These are phyloP conservation scores for Tricholoma sp. DNA, from an alignment of 768 basidiomycete species.

Conservation along the genomic window DNA sequence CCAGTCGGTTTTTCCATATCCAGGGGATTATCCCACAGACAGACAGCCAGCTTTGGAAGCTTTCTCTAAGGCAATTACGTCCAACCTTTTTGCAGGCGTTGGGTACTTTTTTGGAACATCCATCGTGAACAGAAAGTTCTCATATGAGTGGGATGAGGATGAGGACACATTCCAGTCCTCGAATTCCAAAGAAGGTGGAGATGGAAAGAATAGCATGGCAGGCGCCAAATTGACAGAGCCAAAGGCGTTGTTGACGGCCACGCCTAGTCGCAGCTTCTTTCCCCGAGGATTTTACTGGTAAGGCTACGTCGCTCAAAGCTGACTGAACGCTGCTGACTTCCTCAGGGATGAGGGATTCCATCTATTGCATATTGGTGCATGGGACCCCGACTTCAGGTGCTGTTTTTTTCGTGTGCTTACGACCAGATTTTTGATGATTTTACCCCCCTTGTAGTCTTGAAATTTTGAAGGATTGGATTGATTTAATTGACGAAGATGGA, in stretches of 20 bases:
- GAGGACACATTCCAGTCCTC: constrained; percentile 27
- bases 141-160: constrained; percentile 87
- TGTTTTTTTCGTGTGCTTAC: not conserved
- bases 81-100: constrained; percentile 88
- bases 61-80: constrained; percentile 87
- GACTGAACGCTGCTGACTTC: not conserved
- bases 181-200: constrained; percentile 32
- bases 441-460: constrained; percentile 52
- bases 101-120: constrained; percentile 94
- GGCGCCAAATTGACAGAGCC: constrained; percentile 73
- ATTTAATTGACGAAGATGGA: constrained; percentile 87
- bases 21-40: constrained; percentile 45
- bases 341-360: constrained; percentile 97
- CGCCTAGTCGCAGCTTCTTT: constrained; percentile 95
- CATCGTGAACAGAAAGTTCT: constrained; percentile 78
- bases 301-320: not conserved
- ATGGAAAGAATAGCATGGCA: constrained; percentile 27
- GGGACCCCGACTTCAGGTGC: constrained; percentile 86
- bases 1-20: constrained; percentile 61
- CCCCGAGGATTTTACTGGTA: constrained; percentile 97
- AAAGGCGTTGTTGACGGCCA: constrained; percentile 78
- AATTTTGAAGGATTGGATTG: constrained; percentile 86
- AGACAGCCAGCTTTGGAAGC: constrained; percentile 46
- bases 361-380: constrained; percentile 82
- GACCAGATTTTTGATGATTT: not conserved